Evolutionary conservation across 1,284 basidiomycete species (phyloP).

Genomic region (Trichosporon coremiiforme): DNA sequence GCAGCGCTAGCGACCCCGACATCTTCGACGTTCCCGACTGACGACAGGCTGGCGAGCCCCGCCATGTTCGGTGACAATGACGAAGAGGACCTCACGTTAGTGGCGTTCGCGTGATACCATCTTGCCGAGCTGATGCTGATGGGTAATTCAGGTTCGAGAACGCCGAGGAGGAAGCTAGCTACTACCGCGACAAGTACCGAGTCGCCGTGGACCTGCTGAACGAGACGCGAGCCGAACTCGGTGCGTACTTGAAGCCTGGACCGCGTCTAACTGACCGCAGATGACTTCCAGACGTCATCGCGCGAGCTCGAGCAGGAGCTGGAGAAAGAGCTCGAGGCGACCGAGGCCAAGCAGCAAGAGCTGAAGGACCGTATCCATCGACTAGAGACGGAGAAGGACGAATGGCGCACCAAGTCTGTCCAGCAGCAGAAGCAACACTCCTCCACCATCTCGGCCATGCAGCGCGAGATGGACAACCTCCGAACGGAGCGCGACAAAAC

Average conservation of each 20-base stretch:
- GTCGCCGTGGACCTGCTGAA: conserved; percentile 80
- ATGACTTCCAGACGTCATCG: conserved; percentile 86
- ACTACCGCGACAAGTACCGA: conserved; percentile 82
- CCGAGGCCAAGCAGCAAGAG: conserved; percentile 81
- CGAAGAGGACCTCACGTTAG: conserved; percentile 45
- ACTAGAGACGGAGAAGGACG: conserved; percentile 78
- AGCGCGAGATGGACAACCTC: conserved; percentile 76
- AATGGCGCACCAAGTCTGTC: conserved; percentile 86
- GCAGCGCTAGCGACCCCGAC: conserved; percentile 8
- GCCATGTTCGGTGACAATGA: conserved; percentile 34
- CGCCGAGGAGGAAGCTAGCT: conserved; percentile 55
- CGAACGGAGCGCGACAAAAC: conserved; percentile 75
- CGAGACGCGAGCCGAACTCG: conserved; percentile 79
- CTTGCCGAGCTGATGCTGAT: background rate
- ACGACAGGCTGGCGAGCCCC: conserved; percentile 16
- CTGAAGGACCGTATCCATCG: conserved; percentile 72
- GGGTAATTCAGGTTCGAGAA: conserved; percentile 49
- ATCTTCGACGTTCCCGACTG: background rate
- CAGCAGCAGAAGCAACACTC: conserved; percentile 85
- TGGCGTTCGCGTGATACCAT: conserved; percentile 16
- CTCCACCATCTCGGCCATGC: conserved; percentile 65
- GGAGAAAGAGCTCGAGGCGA: conserved; percentile 81
- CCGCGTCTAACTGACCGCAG: conserved; percentile 49
- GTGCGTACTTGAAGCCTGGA: conserved; percentile 35
- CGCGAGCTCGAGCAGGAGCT: conserved; percentile 92